These are phyloP conservation scores for maize (Zea mays) DNA, from an alignment of 176 grass and related monocot genomes.

Conservation along the genomic window Zm-B73-REFERENCE-NAM-5.0 NC_050104.1:90978001-90978500, in stretches of 20 bases:
- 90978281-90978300: not conserved
- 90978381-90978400: too few species aligned
- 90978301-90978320: not conserved
- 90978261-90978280: not conserved
- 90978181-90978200: not conserved
- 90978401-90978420: too few species aligned
- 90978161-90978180: not conserved
- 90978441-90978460: too few species aligned
- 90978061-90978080: slow-evolving; percentile 25
- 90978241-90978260: not conserved
- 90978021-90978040: not conserved
- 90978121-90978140: not conserved
- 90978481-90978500: too few species aligned
- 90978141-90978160: not conserved
- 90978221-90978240: not conserved
- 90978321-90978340: not conserved
- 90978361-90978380: too few species aligned
- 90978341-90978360: too few species aligned
- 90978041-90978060: not conserved
- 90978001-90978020: slow-evolving; percentile 10
- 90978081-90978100: not conserved
- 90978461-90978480: too few species aligned
- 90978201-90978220: too few species aligned
- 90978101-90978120: not conserved
- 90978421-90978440: too few species aligned